phyloP scores from a whole-genome alignment of 1,139 yeast species.

The Candida dubliniensis region DNA sequence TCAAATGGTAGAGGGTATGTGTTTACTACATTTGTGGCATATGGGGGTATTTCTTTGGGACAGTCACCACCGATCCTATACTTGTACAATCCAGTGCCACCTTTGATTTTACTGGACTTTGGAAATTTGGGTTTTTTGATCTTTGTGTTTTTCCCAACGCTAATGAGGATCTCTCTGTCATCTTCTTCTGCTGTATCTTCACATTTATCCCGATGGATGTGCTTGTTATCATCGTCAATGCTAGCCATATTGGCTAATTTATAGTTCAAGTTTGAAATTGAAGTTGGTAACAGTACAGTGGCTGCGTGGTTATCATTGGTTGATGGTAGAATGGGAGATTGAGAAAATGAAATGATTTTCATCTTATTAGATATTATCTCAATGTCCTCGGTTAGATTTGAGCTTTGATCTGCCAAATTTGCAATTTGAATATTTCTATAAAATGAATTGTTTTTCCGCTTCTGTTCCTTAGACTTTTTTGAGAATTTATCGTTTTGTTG shows the following conservation, averaged over 20 bases:
- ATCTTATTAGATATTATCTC: constrained; percentile 4
- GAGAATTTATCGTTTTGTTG: not conserved
- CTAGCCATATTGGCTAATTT: not conserved
- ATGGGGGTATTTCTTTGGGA: constrained; percentile 2
- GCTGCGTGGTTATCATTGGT: constrained; percentile 1
- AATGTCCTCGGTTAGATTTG: constrained; percentile 1
- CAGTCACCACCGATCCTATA: constrained; percentile 5
- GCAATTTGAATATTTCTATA: not conserved
- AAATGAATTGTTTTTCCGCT: not conserved
- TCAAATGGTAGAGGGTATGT: not conserved
- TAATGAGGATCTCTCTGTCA: constrained; percentile 9
- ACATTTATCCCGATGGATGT: not conserved
- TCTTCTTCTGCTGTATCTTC: not conserved
- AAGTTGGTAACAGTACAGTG: constrained; percentile 5
- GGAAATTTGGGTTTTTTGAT: constrained; percentile 16
- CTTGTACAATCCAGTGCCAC: constrained; percentile 10
- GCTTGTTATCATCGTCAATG: not conserved
- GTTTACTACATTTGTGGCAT: not conserved
- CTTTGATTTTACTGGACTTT: constrained; percentile 9
- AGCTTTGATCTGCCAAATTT: constrained; percentile 1
- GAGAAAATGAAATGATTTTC: constrained; percentile 5
- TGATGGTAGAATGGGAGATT: constrained; percentile 2
- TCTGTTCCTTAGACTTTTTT: not conserved
- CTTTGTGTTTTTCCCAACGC: constrained; percentile 16
- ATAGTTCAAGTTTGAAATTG: not conserved